Base-by-base conservation (phyloP, 1,284 basidiomycete species). In the Boletus sp. region DNA sequence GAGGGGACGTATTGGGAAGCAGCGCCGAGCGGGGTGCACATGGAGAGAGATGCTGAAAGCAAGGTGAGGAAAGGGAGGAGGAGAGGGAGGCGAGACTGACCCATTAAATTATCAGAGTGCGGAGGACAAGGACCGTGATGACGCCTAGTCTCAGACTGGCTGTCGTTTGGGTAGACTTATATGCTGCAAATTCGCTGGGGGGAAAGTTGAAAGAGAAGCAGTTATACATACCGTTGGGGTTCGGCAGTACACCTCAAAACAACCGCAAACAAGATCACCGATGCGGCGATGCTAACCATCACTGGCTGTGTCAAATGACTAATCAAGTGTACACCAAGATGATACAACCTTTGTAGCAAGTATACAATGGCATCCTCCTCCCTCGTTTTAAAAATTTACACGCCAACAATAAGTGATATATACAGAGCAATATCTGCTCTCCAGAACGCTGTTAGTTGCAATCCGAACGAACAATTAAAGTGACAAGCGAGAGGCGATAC, bases 1-100 rank as follows among this genome's bases (percentile, higher is more conserved):
- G 84, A 84, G 5, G 82, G 77, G 36, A 81, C 72, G 56, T 67
- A 53, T 40, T 78, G 76, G 5, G 61, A 41, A 0, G 61, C 47
- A 5, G 57, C 48, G 26, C 57, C 44, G n/a, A 68, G 54, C 48
- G 54, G 60, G 9, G 65, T 48, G n/a, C 59, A 54, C 33, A 69
- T 26, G 5, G 65, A 51, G 51, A 72, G 61, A 32, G 64, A 54
- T 45, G 65, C 66, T 69, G 66, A 16, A 4, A 23, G 25, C 16
- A 32, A 44, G 17, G 41, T 47, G 23, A 62, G 50, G 12, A 4
- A 12, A 19, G 16, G 26, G 4, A 1, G 22, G 27, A 5, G 26
- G 8, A 25, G 17, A 25, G 29, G 20, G 9, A 9, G 2, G 20
- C 1, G 10, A 33, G 7, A 54, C 64, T 23, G 23, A 69, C 64